Evolutionary conservation across 1,284 basidiomycete species (phyloP).

Genomic region (Schizophyllum amplum): DNA sequence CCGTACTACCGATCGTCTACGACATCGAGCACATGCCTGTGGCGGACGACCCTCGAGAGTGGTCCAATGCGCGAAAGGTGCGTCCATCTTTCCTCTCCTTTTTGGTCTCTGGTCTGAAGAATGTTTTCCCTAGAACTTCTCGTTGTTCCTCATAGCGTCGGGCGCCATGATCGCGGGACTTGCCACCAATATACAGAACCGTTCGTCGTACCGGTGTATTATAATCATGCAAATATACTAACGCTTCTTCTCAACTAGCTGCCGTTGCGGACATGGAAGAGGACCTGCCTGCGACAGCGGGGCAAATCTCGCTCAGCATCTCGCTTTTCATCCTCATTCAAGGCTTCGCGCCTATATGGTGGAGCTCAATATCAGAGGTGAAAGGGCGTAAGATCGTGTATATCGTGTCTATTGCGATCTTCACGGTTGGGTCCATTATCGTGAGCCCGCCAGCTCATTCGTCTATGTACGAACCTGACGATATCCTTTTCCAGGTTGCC

Average conservation of each 20-base stretch:
- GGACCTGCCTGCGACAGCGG: constrained; percentile 56
- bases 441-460: constrained; percentile 49
- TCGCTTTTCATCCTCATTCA: constrained; percentile 78
- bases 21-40: constrained; percentile 46
- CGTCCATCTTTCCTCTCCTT: constrained; percentile 1
- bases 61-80: constrained; percentile 65
- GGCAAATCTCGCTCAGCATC: constrained; percentile 66
- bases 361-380: constrained; percentile 72
- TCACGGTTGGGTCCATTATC: constrained; percentile 55
- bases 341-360: constrained; percentile 59
- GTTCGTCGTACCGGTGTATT: constrained; percentile 27
- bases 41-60: constrained; percentile 69
- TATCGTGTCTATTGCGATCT: constrained; percentile 50
- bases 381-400: constrained; percentile 76
- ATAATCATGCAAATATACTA: constrained; percentile 11
- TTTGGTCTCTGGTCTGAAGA: too few relatives aligned
- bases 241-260: constrained; percentile 27
- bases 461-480: neutral
- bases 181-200: constrained; percentile 61
- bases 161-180: constrained; percentile 66
- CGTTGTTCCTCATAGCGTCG: constrained; percentile 48
- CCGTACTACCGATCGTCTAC: constrained; percentile 4
- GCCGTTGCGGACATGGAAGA: constrained; percentile 59
- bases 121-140: constrained; percentile 31
- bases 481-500: constrained; percentile 1